phyloP scores from a whole-genome alignment of 2,329 filamentous ascomycete species.

The Pseudogymnoascus sp. region DNA sequence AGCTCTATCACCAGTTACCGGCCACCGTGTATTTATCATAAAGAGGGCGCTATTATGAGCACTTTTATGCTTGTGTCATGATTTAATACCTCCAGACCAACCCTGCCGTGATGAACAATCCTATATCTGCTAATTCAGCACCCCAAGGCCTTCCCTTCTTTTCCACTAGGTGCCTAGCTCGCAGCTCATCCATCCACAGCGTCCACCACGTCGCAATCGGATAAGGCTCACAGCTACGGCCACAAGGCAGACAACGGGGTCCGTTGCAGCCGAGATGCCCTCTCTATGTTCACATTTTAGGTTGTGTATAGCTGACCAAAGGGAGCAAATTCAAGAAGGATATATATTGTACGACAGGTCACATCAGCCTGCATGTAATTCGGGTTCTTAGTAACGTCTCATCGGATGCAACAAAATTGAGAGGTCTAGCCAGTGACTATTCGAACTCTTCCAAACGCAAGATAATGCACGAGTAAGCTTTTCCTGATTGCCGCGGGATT shows the following conservation, averaged over 20 bases:
- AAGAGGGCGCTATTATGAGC: neutral
- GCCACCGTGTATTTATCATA: constrained; percentile 3
- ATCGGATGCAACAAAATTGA: no score
- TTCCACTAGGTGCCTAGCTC: neutral
- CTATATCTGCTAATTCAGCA: neutral
- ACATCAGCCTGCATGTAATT: no score
- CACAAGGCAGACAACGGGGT: neutral
- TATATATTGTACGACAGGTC: no score
- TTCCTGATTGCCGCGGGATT: neutral
- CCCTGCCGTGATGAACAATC: neutral
- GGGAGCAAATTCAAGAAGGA: neutral
- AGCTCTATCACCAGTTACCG: constrained; percentile 29
- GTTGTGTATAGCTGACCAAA: neutral
- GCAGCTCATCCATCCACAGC: neutral
- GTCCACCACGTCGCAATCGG: neutral
- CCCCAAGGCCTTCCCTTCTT: neutral
- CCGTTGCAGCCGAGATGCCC: neutral
- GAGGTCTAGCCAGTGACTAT: neutral
- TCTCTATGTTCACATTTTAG: neutral
- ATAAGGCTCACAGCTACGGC: neutral
- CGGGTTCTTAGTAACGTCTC: no score
- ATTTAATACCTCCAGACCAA: neutral
- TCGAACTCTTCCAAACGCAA: neutral
- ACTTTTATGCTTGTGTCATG: neutral
- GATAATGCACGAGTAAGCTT: neutral